A percentile compares a stretch with the other conserved stretches of the same genome.
Evolutionary conservation across 305 asterid species (phyloP).

Genomic region (Euphrasia arctica): DNA sequence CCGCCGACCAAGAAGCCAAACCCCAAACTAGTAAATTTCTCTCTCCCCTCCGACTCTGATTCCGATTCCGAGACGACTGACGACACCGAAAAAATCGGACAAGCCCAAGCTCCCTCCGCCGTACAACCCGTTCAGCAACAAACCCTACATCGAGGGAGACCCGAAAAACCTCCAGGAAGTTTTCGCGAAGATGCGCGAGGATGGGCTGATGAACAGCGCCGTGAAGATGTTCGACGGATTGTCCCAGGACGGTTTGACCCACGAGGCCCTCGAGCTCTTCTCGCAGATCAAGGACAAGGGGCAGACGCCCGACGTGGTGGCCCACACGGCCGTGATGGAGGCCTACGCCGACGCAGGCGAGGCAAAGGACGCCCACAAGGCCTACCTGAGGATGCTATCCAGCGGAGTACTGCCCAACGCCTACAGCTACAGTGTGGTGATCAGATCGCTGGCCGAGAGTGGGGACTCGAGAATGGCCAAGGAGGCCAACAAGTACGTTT

Average conservation of each 20-base stretch:
- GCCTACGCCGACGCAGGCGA: slow-evolving; percentile 71
- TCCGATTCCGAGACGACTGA: slow-evolving; percentile 36
- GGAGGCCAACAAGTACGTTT: slow-evolving; percentile 54
- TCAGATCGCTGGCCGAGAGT: slow-evolving; percentile 48
- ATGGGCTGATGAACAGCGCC: slow-evolving; percentile 65
- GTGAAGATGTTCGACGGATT: slow-evolving; percentile 98
- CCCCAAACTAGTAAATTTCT: slow-evolving; percentile 69
- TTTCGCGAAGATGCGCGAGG: slow-evolving; percentile 58
- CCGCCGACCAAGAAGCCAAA: slow-evolving; percentile 40
- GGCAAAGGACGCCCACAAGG: slow-evolving; percentile 63
- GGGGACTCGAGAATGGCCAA: slow-evolving; percentile 54
- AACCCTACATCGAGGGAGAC: slow-evolving; percentile 43
- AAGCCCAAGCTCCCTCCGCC: slow-evolving; percentile 69
- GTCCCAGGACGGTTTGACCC: slow-evolving; percentile 84
- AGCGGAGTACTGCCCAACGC: slow-evolving; percentile 78
- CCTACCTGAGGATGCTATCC: slow-evolving; percentile 63
- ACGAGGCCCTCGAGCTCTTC: slow-evolving; percentile 77
- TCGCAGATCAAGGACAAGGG: slow-evolving; percentile 71
- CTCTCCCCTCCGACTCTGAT: slow-evolving; percentile 74
- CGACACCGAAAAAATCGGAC: slow-evolving; percentile 19
- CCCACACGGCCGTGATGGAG: slow-evolving; percentile 86
- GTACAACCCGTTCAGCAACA: slow-evolving; percentile 74
- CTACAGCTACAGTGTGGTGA: slow-evolving; percentile 54
- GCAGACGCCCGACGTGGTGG: slow-evolving; percentile 80
- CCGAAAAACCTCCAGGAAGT: slow-evolving; percentile 75